These are phyloP conservation scores for Chondrus crispus DNA, from an alignment of 23 red algal species.

Conservation along the genomic window DNA sequence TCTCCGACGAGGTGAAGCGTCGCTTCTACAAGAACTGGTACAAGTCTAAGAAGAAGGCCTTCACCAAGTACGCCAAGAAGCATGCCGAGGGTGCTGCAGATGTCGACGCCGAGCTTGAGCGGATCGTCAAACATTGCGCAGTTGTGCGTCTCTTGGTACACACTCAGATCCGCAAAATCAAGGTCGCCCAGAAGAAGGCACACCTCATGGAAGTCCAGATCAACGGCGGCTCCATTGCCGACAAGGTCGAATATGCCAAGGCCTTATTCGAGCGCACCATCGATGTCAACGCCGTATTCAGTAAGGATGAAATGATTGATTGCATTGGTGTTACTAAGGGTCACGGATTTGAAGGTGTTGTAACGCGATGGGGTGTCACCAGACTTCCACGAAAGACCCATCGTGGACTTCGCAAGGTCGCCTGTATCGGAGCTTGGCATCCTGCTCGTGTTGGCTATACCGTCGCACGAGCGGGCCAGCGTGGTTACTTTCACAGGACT, in stretches of 20 bases:
- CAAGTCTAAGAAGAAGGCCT: constrained; percentile 99
- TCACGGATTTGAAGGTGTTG: constrained; percentile 95
- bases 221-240: constrained; percentile 90
- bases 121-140: constrained; percentile 85
- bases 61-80: constrained; percentile 95
- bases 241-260: constrained; percentile 93
- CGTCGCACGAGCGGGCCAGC: constrained; percentile 94
- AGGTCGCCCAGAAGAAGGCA: constrained; percentile 95
- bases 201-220: constrained; percentile 98
- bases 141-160: constrained; percentile 93
- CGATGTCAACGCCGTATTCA: constrained; percentile 83
- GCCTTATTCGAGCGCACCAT: constrained; percentile 93
- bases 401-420: constrained; percentile 96
- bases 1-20: constrained; percentile 94
- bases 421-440: constrained; percentile 99
- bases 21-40: constrained; percentile 99
- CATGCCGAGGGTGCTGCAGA: constrained; percentile 72
- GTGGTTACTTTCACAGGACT: constrained; percentile 97
- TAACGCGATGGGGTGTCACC: constrained; percentile 94
- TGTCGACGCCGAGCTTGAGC: constrained; percentile 76
- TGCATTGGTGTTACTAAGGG: constrained; percentile 96
- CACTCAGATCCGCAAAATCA: constrained; percentile 93
- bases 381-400: constrained; percentile 98
- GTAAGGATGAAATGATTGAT: constrained; percentile 97
- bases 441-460: constrained; percentile 89